These are phyloP conservation scores for Aspergillus tamarii DNA, from an alignment of 2,329 filamentous ascomycete species.

Conservation along the genomic window DNA sequence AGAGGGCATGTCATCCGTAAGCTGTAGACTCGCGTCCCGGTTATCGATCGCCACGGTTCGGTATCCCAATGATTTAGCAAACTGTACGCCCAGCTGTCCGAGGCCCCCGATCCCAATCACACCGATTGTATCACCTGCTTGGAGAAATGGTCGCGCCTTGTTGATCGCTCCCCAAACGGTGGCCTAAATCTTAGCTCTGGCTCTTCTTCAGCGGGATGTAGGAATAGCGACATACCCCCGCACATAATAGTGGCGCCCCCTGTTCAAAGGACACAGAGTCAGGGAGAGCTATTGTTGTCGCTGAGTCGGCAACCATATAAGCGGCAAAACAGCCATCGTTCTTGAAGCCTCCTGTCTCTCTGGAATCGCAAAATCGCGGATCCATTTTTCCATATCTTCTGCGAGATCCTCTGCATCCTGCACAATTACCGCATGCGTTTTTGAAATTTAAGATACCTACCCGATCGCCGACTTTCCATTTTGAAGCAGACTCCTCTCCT, in stretches of 20 bases:
- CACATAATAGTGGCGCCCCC: constrained; percentile 19
- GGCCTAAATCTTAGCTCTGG: constrained; percentile 4
- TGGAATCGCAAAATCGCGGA: constrained; percentile 15
- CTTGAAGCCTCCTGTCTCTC: constrained; percentile 13
- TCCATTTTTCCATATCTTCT: constrained; percentile 5
- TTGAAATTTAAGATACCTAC: constrained; percentile 19
- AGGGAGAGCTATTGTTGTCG: constrained; percentile 10
- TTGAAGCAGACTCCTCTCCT: not conserved
- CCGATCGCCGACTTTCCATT: constrained; percentile 12
- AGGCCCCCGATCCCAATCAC: constrained; percentile 18
- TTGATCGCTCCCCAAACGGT: constrained; percentile 12
- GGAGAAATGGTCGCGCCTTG: constrained; percentile 1
- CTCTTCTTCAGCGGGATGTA: no score
- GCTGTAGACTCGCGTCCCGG: constrained; percentile 5
- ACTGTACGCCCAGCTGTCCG: constrained; percentile 18
- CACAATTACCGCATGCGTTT: constrained; percentile 12
- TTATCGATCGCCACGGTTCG: constrained; percentile 17
- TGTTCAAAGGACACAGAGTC: constrained; percentile 17
- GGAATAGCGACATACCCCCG: constrained; percentile 10
- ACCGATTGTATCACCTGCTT: constrained; percentile 4
- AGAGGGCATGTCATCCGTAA: not conserved
- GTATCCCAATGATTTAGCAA: constrained; percentile 14
- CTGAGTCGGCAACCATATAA: constrained; percentile 17
- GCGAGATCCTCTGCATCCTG: not conserved
- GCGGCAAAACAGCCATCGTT: constrained; percentile 18